phyloP scores from a whole-genome alignment of 768 basidiomycete genomes.

The Tylopilus rubrobrunneus region DNA sequence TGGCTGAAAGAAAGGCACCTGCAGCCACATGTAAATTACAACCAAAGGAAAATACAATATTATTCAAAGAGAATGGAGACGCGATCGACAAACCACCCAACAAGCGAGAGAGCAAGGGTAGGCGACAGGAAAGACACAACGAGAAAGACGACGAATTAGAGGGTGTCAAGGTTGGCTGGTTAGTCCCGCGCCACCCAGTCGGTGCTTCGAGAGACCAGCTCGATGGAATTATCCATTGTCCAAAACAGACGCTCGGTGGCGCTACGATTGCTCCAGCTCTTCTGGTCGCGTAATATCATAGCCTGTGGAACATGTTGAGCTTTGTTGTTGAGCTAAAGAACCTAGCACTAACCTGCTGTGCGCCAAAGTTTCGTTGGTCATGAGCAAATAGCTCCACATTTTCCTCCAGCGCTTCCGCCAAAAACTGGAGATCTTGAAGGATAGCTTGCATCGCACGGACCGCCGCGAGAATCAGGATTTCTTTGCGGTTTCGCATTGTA shows the following conservation, averaged over 20 bases:
- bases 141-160: neutral
- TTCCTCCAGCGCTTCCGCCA: slow-evolving; percentile 87
- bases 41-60: slow-evolving; percentile 19
- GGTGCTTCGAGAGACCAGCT: slow-evolving; percentile 77
- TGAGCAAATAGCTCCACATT: slow-evolving; percentile 90
- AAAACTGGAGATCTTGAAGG: slow-evolving; percentile 79
- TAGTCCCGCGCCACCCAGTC: slow-evolving; percentile 83
- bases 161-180: slow-evolving; percentile 4
- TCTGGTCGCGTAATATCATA: slow-evolving; percentile 94
- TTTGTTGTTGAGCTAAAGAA: neutral
- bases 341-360: slow-evolving; percentile 74
- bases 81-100: slow-evolving; percentile 7
- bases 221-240: slow-evolving; percentile 87
- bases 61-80: neutral
- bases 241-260: slow-evolving; percentile 91
- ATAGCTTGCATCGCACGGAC: slow-evolving; percentile 83
- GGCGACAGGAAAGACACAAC: slow-evolving; percentile 11
- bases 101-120: neutral
- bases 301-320: slow-evolving; percentile 48
- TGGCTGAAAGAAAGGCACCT: neutral
- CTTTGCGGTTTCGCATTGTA: slow-evolving; percentile 69
- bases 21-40: slow-evolving; percentile 21
- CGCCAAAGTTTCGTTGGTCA: slow-evolving; percentile 92
- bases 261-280: slow-evolving; percentile 90
- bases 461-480: slow-evolving; percentile 65